Conservation (phyloP, 352 stramenopile species). For the Thraustochytrium striatum region DNA sequence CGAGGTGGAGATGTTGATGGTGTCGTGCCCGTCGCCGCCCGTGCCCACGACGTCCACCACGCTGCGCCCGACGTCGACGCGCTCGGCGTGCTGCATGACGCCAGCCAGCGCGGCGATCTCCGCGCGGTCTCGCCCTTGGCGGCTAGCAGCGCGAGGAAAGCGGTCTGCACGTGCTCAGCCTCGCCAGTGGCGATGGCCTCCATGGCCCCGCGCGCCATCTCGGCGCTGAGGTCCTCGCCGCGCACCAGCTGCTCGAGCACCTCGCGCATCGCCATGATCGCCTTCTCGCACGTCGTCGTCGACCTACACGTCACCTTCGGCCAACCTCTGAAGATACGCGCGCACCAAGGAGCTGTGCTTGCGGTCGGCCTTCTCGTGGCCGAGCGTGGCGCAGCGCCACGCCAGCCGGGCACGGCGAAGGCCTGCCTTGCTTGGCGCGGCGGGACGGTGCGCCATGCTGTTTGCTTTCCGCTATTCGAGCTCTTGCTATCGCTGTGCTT, state of each 20-base stretch:
- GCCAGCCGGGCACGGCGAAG: too few species aligned
- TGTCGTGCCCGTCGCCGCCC: slow-evolving; percentile 94
- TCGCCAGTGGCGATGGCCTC: slow-evolving; percentile 28
- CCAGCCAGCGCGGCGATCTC: slow-evolving; percentile 93
- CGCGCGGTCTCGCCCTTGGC: slow-evolving; percentile 85
- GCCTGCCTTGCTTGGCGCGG: too few species aligned
- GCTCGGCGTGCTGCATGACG: slow-evolving; percentile 86
- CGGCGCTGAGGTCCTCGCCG: slow-evolving; percentile 32
- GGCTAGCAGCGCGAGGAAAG: slow-evolving; percentile 86
- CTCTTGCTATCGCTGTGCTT: too few species aligned
- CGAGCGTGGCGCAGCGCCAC: too few species aligned
- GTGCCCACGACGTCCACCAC: slow-evolving; percentile 93
- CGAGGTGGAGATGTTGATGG: slow-evolving; percentile 96
- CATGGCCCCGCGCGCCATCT: slow-evolving; percentile 18
- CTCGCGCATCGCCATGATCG: neutral
- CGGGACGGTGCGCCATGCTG: too few species aligned
- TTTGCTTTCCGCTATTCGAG: too few species aligned
- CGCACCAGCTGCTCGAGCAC: slow-evolving; percentile 38
- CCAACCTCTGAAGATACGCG: too few species aligned
- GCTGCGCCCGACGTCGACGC: slow-evolving; percentile 63
- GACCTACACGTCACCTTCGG: too few species aligned
- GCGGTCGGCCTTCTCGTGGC: too few species aligned
- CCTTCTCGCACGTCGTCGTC: too few species aligned
- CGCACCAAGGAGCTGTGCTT: too few species aligned
- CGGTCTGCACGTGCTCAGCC: slow-evolving; percentile 64